Base-by-base conservation (phyloP, 2,329 filamentous ascomycete genomes). In the Microdochium paspali region DNA sequence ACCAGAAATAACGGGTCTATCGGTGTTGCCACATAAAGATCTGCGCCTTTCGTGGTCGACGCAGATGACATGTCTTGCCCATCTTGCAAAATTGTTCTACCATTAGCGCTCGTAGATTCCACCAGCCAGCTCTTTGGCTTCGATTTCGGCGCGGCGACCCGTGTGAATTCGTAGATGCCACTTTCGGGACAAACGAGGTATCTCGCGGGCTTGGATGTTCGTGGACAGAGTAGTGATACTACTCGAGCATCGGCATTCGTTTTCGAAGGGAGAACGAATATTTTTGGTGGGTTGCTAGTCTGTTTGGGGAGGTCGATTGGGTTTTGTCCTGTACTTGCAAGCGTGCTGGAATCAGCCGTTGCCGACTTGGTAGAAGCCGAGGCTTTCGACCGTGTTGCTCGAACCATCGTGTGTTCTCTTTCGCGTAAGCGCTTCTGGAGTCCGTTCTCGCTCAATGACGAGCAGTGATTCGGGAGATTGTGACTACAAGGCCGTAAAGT, bases 1-100 rank as follows among this genome's bases (percentile, higher is more conserved):
- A 95, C 61, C 45, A 97, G 72, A 67, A 97, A 97, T 3, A 96
- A 61, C 4, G 87, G 77, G 63, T 98, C 93, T 47, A 95, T 72
- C 2, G 82, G 79, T 1, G 93, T 95, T 9, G 91, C 88, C 50
- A 97, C 67, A 57, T 86, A 85, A n/a, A 97, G 68, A 50, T 90
- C 82, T 28, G 88, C 81, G 40, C 74, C 75, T 57, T 82, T 82
- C 28, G 82, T 76, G 23, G 88, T 51, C 3, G 40, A 50, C 30
- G 43, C 47, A 26, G 15, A 49, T 25, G 3, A 43, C 32, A 39
- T 53, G 25, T 6, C 44, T 23, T 10, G n/a, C n/a, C n/a, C n/a
- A n/a, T n/a, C n/a, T n/a, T n/a, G n/a, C 18, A 5, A 18, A 15
- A 18, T 5, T 20, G 35, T 6, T 21, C 35, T 20, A 10, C 6